A percentile compares a stretch with the other conserved stretches of the same genome.
Conservation (phyloP, 2,329 filamentous ascomycete species). For the Claviceps africana region DNA sequence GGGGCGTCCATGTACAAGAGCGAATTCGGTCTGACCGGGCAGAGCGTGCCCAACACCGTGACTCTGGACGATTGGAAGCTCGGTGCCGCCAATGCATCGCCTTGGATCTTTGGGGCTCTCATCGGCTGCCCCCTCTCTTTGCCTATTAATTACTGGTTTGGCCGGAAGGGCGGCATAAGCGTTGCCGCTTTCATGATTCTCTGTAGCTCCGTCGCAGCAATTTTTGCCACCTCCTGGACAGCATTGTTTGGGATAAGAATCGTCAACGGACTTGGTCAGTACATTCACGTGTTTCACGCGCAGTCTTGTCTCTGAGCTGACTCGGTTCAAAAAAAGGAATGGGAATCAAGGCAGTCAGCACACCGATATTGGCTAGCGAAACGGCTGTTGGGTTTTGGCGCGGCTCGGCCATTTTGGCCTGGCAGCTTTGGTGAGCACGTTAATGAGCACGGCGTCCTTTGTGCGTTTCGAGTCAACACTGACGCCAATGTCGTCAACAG, state of each 20-base stretch:
- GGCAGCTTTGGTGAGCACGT: constrained; percentile 27
- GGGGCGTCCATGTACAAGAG: constrained; percentile 22
- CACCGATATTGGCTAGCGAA: constrained; percentile 32
- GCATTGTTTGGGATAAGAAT: constrained; percentile 21
- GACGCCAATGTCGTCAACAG: background rate
- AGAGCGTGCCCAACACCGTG: background rate
- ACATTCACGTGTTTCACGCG: background rate
- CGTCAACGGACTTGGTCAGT: constrained; percentile 25
- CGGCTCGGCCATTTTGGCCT: constrained; percentile 31
- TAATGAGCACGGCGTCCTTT: background rate
- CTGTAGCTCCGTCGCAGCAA: constrained; percentile 23
- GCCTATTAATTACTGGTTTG: constrained; percentile 26
- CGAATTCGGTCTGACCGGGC: constrained; percentile 10
- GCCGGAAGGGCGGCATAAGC: constrained; percentile 25
- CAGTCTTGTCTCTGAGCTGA: background rate
- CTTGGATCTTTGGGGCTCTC: constrained; percentile 25
- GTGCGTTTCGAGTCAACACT: background rate
- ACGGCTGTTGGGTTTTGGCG: constrained; percentile 33
- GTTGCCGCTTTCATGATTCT: constrained; percentile 25
- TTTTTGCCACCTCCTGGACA: constrained; percentile 20
- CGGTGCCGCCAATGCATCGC: constrained; percentile 25
- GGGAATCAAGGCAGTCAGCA: constrained; percentile 35
- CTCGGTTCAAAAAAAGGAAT: constrained; percentile 21
- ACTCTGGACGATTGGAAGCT: constrained; percentile 22
- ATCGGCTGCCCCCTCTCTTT: constrained; percentile 26